Evolutionary conservation across 345 rosid genomes (phyloP), one percentile per base, ranked within the genome.

Genomic region (Raphanus sativus): DNA sequence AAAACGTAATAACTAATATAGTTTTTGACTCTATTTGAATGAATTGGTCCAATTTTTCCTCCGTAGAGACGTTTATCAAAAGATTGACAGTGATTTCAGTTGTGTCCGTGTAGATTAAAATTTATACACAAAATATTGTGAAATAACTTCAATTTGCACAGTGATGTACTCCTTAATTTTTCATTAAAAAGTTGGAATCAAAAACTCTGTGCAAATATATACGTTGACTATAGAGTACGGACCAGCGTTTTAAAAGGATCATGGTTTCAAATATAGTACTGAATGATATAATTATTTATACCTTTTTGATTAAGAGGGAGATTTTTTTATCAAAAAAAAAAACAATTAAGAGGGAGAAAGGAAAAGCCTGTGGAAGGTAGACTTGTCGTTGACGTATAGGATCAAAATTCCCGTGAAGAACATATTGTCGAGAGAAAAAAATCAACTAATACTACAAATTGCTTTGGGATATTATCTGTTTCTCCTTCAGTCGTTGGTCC

Each of bases 401-500:
- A 16, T 29, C 42, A 70, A 9, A 40, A 45, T 71, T 38, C 62
- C 62, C 77, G 72, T 78, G 63, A 72, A 55, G 13, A 17, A 52
- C 8, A 12, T 45, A 45, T 45, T 21, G 36, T 75, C 55, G 32
- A 62, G 63, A 69, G 52, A 61, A 58, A 68, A 65, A 40, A 12
- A 42, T 65, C 25, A 50, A 58, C 25, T 33, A 56, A 58, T 32
- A 61, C 13, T 72, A 42, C 74, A 59, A 69, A 66, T 45, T 71
- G 67, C 61, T 64, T 70, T 21, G 54, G 59, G 67, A 58, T 72
- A 59, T 33, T 72, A 45, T 48, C 63, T 71, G 28, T 72, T 60
- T 63, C 65, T 26, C 55, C 16, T 65, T 56, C 21, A 33, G 21
- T 72, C 73, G 33, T 66, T 66, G 73, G 81, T 72, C 81, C 73